Evolutionary conservation across 2,329 filamentous ascomycete species (phyloP).

Genomic region (Colletotrichum cereale): DNA sequence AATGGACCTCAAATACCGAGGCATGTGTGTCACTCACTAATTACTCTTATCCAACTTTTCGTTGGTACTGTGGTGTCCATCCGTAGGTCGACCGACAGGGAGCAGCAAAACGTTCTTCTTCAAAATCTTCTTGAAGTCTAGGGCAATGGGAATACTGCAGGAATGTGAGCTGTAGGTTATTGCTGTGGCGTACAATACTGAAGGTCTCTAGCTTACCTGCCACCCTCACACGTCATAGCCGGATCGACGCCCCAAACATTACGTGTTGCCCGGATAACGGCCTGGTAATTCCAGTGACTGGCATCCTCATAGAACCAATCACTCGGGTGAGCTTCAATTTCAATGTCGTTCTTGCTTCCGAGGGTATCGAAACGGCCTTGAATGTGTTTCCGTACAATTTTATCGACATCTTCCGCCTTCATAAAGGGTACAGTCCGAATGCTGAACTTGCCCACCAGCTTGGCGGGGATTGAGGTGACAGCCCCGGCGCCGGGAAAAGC

Average conservation of each 20-base stretch:
- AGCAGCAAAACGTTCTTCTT: constrained; percentile 96
- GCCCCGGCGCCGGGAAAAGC: constrained; percentile 93
- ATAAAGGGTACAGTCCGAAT: constrained; percentile 98
- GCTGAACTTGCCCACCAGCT: constrained; percentile 98
- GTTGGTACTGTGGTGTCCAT: constrained; percentile 97
- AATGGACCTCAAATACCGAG: accelerated
- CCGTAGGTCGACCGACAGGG: constrained; percentile 97
- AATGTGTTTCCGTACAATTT: constrained; percentile 85
- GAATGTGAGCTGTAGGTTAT: accelerated
- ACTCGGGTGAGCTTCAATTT: constrained; percentile 86
- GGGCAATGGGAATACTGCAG: constrained; percentile 88
- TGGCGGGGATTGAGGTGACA: constrained; percentile 98
- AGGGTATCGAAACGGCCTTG: constrained; percentile 87
- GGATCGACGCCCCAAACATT: constrained; percentile 93
- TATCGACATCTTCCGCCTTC: constrained; percentile 91
- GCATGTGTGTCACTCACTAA: constrained; percentile 64
- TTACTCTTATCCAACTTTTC: constrained; percentile 98
- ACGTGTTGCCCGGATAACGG: constrained; percentile 92
- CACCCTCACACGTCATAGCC: constrained; percentile 95
- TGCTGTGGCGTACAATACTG: neutral
- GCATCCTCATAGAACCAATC: constrained; percentile 99
- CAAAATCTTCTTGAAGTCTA: constrained; percentile 97
- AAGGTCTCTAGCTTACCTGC: constrained; percentile 69
- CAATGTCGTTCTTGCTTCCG: constrained; percentile 90
- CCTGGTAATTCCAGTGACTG: constrained; percentile 98